Evolutionary conservation across 331 rosid species (phyloP).

Genomic region (Telfairia occidentalis): DNA sequence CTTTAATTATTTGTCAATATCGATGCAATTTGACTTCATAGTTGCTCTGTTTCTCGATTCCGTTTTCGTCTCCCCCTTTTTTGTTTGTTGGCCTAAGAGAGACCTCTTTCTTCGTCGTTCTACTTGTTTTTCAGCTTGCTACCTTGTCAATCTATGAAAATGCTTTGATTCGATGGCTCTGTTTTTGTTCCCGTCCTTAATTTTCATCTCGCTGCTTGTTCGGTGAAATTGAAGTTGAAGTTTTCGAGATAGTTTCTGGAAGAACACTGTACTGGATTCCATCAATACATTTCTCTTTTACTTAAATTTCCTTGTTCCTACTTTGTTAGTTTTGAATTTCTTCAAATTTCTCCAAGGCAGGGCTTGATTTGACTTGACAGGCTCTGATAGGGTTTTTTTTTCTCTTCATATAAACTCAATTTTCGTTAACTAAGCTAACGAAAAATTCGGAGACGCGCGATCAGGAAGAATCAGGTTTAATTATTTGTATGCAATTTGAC

Average conservation of each 20-base stretch:
- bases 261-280: not conserved
- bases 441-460: no score
- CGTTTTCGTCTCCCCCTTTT: no score
- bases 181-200: not conserved
- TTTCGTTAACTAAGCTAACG: no score
- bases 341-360: not conserved
- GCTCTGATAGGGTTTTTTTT: not conserved
- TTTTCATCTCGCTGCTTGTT: not conserved
- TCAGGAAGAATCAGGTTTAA: not conserved
- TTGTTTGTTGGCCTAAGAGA: constrained; percentile 5
- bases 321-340: not conserved
- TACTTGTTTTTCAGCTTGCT: not conserved
- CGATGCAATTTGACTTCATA: not conserved
- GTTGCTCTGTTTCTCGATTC: not conserved
- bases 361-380: not conserved
- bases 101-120: not conserved
- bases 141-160: not conserved
- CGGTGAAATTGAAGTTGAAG: not conserved
- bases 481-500: not conserved
- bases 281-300: not conserved
- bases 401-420: not conserved
- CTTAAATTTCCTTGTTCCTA: not conserved
- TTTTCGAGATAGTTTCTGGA: not conserved
- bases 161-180: not conserved
- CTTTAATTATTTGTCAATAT: not conserved